A percentile compares a stretch with the other conserved stretches of the same genome.
Evolutionary conservation across 345 rosid genomes (phyloP).

Genomic region (Gossypium herbaceum): DNA sequence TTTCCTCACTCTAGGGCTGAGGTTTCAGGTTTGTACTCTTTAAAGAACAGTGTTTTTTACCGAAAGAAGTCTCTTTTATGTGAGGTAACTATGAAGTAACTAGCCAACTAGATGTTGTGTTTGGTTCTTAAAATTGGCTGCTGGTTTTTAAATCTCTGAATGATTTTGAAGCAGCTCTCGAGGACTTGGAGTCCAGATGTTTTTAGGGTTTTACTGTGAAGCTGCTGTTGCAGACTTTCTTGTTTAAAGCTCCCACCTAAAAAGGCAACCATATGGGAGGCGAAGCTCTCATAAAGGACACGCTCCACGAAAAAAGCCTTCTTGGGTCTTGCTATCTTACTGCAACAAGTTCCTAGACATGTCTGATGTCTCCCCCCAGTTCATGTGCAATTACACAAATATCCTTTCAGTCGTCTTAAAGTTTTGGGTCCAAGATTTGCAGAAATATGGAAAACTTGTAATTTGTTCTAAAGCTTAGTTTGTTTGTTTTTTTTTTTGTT

Average conservation of each 20-base stretch:
- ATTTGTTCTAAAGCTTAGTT: background rate
- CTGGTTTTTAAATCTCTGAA: background rate
- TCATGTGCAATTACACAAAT: slow-evolving; percentile 21
- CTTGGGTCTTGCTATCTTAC: slow-evolving; percentile 51
- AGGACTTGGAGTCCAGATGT: background rate
- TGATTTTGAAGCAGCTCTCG: background rate
- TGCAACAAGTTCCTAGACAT: slow-evolving; percentile 75
- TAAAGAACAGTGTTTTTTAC: background rate
- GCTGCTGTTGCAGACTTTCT: background rate
- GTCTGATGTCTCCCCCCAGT: slow-evolving; percentile 21
- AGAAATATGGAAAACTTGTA: background rate
- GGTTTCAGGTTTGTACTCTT: background rate
- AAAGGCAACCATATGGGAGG: slow-evolving; percentile 21
- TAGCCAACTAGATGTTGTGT: background rate
- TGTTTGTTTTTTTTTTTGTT: background rate
- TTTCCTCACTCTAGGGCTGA: slow-evolving; percentile 7
- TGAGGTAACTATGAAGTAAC: background rate
- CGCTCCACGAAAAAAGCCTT: slow-evolving; percentile 44
- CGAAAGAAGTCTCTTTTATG: background rate
- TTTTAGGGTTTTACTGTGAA: slow-evolving; percentile 32
- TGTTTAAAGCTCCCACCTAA: slow-evolving; percentile 14
- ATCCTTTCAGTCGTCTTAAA: slow-evolving; percentile 11
- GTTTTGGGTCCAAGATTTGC: background rate
- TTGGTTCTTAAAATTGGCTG: background rate
- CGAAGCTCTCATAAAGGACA: slow-evolving; percentile 18